Evolutionary conservation across 2,329 filamentous ascomycete genomes (phyloP), one percentile per base, ranked within the genome.

Genomic region (Talaromyces sp.): DNA sequence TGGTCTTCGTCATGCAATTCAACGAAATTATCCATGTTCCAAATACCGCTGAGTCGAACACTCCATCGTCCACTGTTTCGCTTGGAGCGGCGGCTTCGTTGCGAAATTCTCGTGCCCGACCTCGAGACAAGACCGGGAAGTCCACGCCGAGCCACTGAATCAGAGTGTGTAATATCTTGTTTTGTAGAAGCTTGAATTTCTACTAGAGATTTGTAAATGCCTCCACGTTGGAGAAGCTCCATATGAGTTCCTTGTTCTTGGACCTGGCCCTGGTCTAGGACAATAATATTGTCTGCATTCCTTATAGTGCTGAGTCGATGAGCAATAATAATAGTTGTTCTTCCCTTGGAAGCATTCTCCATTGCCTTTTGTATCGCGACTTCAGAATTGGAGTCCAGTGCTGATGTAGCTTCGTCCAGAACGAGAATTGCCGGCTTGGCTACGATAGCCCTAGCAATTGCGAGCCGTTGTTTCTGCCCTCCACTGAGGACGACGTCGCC

Each of bases 401-500:
- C 92, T 42, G 90, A 95, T 0, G 95, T 99, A 4, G 95, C 95
- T 75, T 99, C 95, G 66, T 99, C 95, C 10, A 99, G 87, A 0
- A 99, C 83, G 1, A 99, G 82, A 69, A 99, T 87, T 78, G 93
- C 96, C 0, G 93, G 93, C 68, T 97, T 90, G 19, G 89, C 93
- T 27, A 97, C 91, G 59, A 97, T 85, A 42, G 93, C 93, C 70
- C 92, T 84, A 10, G 93, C 92, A 75, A 98, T 97, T 11, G 93
- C 93, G 70, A 98, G 95, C 67, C 95, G 90, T 76, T 98, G 95
- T 75, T 97, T 96, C 77, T 99, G 95, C 36, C 95, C 95, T 73
- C 95, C 95, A 60, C 91, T 96, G 9, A 99, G 82, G 57, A 97
- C 79, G 72, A 96, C 96, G 8, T 95, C 95, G 62, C 95, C 95